Percentiles rank a stretch among this genome's conserved stretches.
phyloP scores from a whole-genome alignment of 495 filamentous ascomycete species.

The Rhypophila decipiens region DNA sequence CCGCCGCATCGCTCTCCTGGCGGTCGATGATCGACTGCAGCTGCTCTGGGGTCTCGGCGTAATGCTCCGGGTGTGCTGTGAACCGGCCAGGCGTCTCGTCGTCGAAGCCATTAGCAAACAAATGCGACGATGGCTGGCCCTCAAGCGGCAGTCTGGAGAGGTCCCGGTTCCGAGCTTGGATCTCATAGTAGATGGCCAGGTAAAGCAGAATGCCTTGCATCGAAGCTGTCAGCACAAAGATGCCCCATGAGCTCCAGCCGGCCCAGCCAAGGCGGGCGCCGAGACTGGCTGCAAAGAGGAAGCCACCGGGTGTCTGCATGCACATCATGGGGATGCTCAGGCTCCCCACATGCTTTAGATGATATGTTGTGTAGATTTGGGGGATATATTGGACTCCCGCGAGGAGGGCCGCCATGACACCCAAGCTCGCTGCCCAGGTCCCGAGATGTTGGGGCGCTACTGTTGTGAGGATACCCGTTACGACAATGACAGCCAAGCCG shows the following conservation, averaged over 20 bases:
- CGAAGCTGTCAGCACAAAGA: conserved; percentile 75
- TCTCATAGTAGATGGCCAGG: conserved; percentile 77
- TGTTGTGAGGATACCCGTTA: conserved; percentile 56
- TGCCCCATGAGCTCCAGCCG: conserved; percentile 94
- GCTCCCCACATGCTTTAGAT: conserved; percentile 74
- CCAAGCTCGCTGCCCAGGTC: conserved; percentile 77
- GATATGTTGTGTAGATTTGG: conserved; percentile 87
- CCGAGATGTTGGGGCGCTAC: conserved; percentile 52
- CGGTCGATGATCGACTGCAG: conserved; percentile 33
- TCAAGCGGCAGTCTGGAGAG: conserved; percentile 8
- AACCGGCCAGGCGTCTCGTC: conserved; percentile 29
- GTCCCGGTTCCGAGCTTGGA: conserved; percentile 12
- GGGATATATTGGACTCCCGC: conserved; percentile 88
- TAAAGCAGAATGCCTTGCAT: conserved; percentile 78
- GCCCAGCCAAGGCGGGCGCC: conserved; percentile 69
- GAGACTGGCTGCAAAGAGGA: conserved; percentile 82
- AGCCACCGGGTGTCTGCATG: conserved; percentile 89
- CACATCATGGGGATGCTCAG: conserved; percentile 97
- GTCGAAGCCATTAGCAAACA: conserved; percentile 25
- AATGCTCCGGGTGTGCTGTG: conserved; percentile 32
- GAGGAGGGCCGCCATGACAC: conserved; percentile 68
- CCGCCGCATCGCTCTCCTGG: conserved; percentile 33
- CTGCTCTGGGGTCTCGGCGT: conserved; percentile 34
- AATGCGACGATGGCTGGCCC: conserved; percentile 12
- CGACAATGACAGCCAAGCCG: conserved; percentile 58